Evolutionary conservation across 306 rosid species (phyloP).

Genomic region (Glycine latifolia): DNA sequence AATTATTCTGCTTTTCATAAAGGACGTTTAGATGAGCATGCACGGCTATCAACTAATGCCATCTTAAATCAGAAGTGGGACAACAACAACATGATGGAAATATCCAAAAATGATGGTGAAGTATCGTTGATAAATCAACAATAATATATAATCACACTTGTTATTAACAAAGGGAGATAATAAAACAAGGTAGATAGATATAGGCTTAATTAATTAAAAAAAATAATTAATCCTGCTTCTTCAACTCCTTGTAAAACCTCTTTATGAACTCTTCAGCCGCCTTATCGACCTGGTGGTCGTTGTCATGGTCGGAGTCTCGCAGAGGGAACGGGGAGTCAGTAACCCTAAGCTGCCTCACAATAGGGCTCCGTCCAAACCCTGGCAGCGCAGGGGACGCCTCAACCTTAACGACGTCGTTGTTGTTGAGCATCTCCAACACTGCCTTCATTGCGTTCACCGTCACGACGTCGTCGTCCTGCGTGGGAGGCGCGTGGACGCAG

Average conservation of each 20-base stretch:
- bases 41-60: not conserved
- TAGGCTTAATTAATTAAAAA: too few species aligned
- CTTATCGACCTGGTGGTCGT: constrained; percentile 66
- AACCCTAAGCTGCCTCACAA: constrained; percentile 77
- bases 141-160: too few species aligned
- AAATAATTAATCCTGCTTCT: constrained; percentile 51
- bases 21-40: not conserved
- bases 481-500: constrained; percentile 61
- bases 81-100: too few species aligned
- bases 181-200: too few species aligned
- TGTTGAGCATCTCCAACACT: constrained; percentile 62
- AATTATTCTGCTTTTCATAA: constrained; percentile 22
- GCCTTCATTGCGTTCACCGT: constrained; percentile 53
- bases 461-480: constrained; percentile 63
- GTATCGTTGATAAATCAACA: too few species aligned
- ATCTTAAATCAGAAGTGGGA: not conserved
- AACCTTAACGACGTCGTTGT: not conserved
- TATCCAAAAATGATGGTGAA: too few species aligned
- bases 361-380: constrained; percentile 61
- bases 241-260: constrained; percentile 73
- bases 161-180: too few species aligned
- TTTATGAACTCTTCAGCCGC: constrained; percentile 86
- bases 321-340: constrained; percentile 95
- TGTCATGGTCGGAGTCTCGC: constrained; percentile 52
- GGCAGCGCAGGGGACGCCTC: constrained; percentile 65